Conservation (phyloP, 257 asterid genomes). For the Solanum sitiens region DNA sequence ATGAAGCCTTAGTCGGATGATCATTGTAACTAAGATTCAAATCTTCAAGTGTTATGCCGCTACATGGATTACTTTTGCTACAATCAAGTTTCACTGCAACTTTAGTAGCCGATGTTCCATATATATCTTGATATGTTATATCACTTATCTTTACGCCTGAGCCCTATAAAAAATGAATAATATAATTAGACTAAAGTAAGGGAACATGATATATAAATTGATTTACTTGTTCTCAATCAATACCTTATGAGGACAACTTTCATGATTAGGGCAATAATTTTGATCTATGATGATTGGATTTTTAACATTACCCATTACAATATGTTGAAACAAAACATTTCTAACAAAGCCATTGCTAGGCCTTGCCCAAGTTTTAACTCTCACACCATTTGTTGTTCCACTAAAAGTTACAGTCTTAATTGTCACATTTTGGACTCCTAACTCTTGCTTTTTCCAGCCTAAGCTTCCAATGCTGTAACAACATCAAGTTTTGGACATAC, state of each 20-base stretch:
- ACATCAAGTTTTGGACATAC: not conserved
- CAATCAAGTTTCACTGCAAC: not conserved
- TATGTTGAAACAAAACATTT: not conserved
- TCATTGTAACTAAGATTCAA: not conserved
- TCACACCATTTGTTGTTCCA: constrained; percentile 6
- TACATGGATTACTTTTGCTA: not conserved
- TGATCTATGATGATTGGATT: constrained; percentile 13
- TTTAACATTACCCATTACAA: constrained; percentile 2
- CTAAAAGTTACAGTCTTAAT: not conserved
- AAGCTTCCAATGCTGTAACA: constrained; percentile 12
- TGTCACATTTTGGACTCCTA: constrained; percentile 11
- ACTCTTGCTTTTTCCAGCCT: constrained; percentile 1
- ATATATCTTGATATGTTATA: not conserved
- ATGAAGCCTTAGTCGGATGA: not conserved
- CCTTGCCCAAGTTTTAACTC: constrained; percentile 12
- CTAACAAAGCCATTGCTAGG: constrained; percentile 11
- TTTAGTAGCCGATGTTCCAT: not conserved
- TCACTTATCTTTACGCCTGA: not conserved
- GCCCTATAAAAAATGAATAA: not conserved
- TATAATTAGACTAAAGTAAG: not conserved
- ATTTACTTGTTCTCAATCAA: not conserved
- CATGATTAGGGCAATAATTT: constrained; percentile 1
- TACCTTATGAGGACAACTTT: constrained; percentile 7
- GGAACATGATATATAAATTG: not conserved
- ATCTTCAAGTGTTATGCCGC: not conserved